Evolutionary conservation across 306 rosid species (phyloP), one percentile per base, ranked within the genome.

Genomic region (Echinosophora koreensis): DNA sequence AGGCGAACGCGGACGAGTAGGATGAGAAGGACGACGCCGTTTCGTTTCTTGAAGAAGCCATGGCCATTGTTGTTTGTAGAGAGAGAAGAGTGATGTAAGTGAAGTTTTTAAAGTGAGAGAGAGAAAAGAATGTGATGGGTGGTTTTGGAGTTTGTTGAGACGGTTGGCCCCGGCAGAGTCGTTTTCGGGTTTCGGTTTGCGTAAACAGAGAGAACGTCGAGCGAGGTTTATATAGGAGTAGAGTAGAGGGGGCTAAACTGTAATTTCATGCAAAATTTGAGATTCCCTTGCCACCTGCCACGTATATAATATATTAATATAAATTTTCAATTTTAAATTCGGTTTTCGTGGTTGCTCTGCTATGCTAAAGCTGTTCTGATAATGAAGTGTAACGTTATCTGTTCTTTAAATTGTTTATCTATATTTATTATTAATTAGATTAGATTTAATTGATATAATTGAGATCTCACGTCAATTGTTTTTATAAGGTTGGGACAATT

Each of bases 1-100:
- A 91, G 1, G 93, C 91, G 66, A 86, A 90, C 8, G 89, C 64
- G 1, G 91, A 76, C 0, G 84, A 72, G 5, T 62, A 67, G 2
- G 86, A 56, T 34, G 52, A 60, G 12, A 49, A 6, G 8, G 44
- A 8, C 44, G 81, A 12, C 32, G 51, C 32, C 54, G 83, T 69
- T 57, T 73, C 68, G 74, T 2, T 62, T 81, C 88, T 81, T 62
- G 88, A 68, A 54, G 81, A 47, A 14, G 73, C 52, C 39, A 56
- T 52, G 2, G 85, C 64, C 76, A 82, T 83, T 37, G 69, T 42
- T 61, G 64, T 56, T 28, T 22, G 15, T 6, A 39, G 62, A 49
- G 54, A 58, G 77, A 49, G 37, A 10, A 5, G 18, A 4, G 17
- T 0, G 14, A 1, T 12, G 38, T 10, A 1, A 22, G 7, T 1